Evolutionary conservation across 2,329 filamentous ascomycete species (phyloP), one percentile per base, ranked within the genome.

Genomic region (Moelleriella libera): DNA sequence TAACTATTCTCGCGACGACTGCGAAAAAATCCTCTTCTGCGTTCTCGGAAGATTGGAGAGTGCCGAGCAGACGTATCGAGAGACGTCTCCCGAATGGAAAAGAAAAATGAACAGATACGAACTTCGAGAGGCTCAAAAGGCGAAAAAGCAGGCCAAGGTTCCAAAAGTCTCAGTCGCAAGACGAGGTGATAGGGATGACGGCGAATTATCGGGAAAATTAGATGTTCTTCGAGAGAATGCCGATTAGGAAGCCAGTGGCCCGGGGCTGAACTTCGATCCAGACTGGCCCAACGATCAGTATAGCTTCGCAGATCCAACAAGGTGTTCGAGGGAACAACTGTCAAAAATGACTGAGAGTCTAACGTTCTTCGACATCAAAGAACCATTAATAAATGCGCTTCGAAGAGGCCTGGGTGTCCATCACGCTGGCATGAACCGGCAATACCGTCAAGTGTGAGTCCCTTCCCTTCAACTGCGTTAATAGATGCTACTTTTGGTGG

Each of bases 371-470:
- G 21, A 21, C 8, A 42, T 61, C 4, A 59, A 66, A 0, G 64
- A 69, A 9, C 69, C 69, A 52, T 60, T 88, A 7, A 69, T 86
- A 21, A 65, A 73, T 8, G 78, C 78, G 2, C 67, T 90, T 1
- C 68, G 68, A 49, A 70, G 85, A 48, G 85, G 86, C 21, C 69
- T 90, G 14, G 86, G 82, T 32, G 76, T 89, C 6, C 85, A 90
- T 63, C 86, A 90, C 57, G 76, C 84, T 14, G 85, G 85, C 63
- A 79, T 89, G 80, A 89, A 88, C 58, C 72, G 83, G 45, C 77
- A 78, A 51, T 89, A 89, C 58, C 76, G 85, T 39, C 83, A 88
- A 59, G 70, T 72, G 65, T 69, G 64, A 67, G 64, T 68, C 14
- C 4, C 3, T 2, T 14, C 21, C 11, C 9, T 12, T 41, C 43